Base-by-base conservation (phyloP, 768 basidiomycete species). In the Leccinum ochraceum region DNA sequence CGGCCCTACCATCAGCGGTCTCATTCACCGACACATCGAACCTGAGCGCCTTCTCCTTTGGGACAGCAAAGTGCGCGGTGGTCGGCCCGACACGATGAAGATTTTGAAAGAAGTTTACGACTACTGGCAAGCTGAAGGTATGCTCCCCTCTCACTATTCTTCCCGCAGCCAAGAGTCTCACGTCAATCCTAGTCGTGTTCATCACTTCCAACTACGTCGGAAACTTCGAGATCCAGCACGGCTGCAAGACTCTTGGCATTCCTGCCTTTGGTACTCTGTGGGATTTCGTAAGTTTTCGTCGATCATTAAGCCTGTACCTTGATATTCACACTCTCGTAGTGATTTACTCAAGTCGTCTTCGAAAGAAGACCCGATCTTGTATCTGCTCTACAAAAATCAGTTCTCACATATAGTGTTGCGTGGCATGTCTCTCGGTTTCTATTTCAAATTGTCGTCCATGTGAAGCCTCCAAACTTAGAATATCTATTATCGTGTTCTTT, bases 151-250 rank as follows among this genome's bases (percentile, higher is more conserved):
- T 54, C 51, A 16, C 39, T 51, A 48, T 52, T 20, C 57, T 22
- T 34, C 22, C 26, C 7, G 8, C 14, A n/a, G 39, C 51, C 16
- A 8, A 46, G 28, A 11, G 22, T 14, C 49, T 62, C 22, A 57
- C 7, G 3, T 61, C 44, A 11, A 54, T 26, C 20, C 32, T 36
- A 86, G 86, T 92, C 50, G 86, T 92, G 28, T 90, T 92, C 74
- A 89, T 92, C 72, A 92, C 90, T 8, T 91, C 89, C n/a, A 92
- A 92, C 76, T 87, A 82, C 66, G 80, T 85, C 44, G 90, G 90
- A 30, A 92, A 92, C 72, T 78, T 81, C 14, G 89, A 92, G 67
- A 87, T 92, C 61, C 90, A 90, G 82, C 79, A 88, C 70, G 90
- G 88, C 22, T 91, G 86, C 77, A 90, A 86, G 72, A 80, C 81